Evolutionary conservation across 306 rosid genomes (phyloP).

Genomic region (Spatholobus suberectus): DNA sequence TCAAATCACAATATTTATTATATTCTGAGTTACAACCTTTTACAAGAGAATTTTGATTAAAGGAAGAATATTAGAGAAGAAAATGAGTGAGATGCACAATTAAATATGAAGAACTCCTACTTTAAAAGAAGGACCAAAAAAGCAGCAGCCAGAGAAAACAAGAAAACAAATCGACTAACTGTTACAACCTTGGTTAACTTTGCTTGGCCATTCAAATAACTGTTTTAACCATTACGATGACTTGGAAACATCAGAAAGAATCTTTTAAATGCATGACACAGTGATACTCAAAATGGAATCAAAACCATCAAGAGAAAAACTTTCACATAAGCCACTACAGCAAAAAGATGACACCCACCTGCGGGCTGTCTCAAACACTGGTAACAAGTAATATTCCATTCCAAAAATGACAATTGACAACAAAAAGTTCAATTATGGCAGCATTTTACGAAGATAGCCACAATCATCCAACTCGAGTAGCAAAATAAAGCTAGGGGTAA

Average conservation of each 20-base stretch:
- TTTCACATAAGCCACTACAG: neutral
- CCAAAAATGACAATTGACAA: constrained; percentile 2
- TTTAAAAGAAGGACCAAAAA: neutral
- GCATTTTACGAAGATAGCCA: constrained; percentile 4
- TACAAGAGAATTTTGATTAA: neutral
- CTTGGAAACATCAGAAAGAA: constrained; percentile 7
- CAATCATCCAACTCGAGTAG: neutral
- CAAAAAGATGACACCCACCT: neutral
- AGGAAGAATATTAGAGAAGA: neutral
- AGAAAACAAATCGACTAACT: neutral
- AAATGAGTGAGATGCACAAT: neutral
- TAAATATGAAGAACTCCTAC: neutral
- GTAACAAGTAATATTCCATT: constrained; percentile 5
- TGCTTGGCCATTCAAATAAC: constrained; percentile 9
- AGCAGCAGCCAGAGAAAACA: constrained; percentile 8
- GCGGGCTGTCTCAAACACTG: constrained; percentile 12
- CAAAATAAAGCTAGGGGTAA: neutral
- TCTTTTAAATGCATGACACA: neutral
- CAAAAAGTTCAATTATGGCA: neutral
- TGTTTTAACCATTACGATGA: neutral
- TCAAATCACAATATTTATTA: neutral
- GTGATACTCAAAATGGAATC: neutral
- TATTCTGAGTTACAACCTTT: neutral
- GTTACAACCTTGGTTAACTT: neutral
- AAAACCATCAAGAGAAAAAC: neutral